Conservation (phyloP, 2,329 filamentous ascomycete species). For the Alternaria sp. region DNA sequence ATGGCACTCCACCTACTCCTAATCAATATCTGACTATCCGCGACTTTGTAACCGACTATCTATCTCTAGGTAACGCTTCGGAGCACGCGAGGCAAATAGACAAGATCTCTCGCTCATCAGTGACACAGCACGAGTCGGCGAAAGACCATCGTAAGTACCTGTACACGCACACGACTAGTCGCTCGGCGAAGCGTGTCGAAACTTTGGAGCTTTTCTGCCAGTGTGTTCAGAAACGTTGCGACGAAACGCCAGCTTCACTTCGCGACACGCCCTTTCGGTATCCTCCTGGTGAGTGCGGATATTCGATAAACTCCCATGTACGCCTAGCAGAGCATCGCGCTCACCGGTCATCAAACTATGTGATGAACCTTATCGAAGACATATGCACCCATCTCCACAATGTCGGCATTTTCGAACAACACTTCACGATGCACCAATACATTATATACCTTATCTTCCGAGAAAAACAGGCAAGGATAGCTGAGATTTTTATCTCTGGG, state of each 20-base stretch:
- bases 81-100: conserved; percentile 31
- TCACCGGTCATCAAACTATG: conserved; percentile 36
- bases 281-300: conserved; percentile 40
- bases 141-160: conserved; percentile 40
- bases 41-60: conserved; percentile 31
- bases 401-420: conserved; percentile 13
- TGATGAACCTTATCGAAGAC: conserved; percentile 46
- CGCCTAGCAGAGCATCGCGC: conserved; percentile 36
- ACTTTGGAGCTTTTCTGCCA: conserved; percentile 30
- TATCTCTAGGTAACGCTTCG: conserved; percentile 9
- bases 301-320: conserved; percentile 30
- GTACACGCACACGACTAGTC: conserved; percentile 26
- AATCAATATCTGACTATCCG: conserved; percentile 36
- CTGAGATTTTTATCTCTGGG: conserved; percentile 44
- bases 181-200: conserved; percentile 27
- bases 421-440: conserved; percentile 39
- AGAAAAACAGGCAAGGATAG: conserved; percentile 34
- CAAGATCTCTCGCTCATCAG: conserved; percentile 24
- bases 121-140: conserved; percentile 12
- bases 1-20: conserved; percentile 34
- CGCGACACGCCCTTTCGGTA: conserved; percentile 28
- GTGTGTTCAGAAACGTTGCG: conserved; percentile 26
- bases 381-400: conserved; percentile 31
- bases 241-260: conserved; percentile 19
- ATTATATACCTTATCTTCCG: conserved; percentile 42